A percentile compares a stretch with the other conserved stretches of the same genome.
Evolutionary conservation across 768 basidiomycete species (phyloP).

Genomic region (Cyclocybe aegerita): DNA sequence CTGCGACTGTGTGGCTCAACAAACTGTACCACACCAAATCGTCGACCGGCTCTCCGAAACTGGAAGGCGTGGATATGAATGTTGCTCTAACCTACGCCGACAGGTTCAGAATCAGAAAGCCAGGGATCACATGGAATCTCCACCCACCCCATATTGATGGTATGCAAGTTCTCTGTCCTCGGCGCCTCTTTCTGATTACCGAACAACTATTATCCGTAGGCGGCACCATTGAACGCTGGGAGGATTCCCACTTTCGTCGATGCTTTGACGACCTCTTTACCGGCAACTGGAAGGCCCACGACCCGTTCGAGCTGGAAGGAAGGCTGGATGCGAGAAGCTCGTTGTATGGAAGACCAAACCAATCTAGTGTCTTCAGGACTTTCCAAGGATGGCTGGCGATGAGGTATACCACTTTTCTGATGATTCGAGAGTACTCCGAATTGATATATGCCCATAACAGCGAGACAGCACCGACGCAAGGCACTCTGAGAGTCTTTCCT

Average conservation of each 20-base stretch:
- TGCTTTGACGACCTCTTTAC: conserved; percentile 63
- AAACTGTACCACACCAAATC: conserved; percentile 54
- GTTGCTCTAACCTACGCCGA: conserved; percentile 72
- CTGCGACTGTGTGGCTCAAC: conserved; percentile 58
- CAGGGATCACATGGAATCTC: conserved; percentile 54
- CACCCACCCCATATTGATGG: conserved; percentile 47
- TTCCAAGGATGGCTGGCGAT: conserved; percentile 82
- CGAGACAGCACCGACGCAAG: conserved; percentile 67
- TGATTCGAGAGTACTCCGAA: background rate
- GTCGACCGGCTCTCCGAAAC: conserved; percentile 17
- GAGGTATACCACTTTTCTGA: conserved; percentile 38
- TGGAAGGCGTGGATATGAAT: conserved; percentile 57
- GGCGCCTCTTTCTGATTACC: conserved; percentile 7
- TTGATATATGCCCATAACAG: conserved; percentile 24
- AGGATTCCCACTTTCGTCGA: conserved; percentile 54
- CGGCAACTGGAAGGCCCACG: conserved; percentile 64
- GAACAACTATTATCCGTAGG: conserved; percentile 35
- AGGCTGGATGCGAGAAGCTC: conserved; percentile 62
- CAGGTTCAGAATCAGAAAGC: conserved; percentile 70
- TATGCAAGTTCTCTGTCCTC: conserved; percentile 16
- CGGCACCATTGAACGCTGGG: conserved; percentile 75
- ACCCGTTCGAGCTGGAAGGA: conserved; percentile 62
- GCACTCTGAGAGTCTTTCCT: conserved; percentile 70
- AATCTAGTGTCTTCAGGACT: conserved; percentile 54
- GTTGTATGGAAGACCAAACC: conserved; percentile 57